These are phyloP conservation scores for Boechera stricta DNA, from an alignment of 345 rosid genomes.

Conservation along the genomic window DNA sequence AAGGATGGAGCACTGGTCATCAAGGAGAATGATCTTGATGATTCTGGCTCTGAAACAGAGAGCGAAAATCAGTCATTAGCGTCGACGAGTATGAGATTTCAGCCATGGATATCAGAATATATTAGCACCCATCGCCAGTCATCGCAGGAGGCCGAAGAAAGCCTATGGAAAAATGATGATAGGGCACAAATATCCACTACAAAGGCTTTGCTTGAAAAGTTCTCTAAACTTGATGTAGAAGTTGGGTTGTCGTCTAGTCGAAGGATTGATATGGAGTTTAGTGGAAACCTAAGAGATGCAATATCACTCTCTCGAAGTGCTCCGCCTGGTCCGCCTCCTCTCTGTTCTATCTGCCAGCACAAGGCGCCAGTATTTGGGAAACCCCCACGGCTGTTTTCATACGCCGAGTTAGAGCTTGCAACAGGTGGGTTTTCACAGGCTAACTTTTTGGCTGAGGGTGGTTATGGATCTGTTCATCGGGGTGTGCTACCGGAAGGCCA, in stretches of 20 bases:
- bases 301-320: conserved; percentile 79
- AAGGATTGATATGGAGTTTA: conserved; percentile 62
- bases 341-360: conserved; percentile 98
- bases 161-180: conserved; percentile 53
- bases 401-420: conserved; percentile 94
- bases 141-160: conserved; percentile 56
- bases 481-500: conserved; percentile 98
- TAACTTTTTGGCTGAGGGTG: conserved; percentile 99
- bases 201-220: conserved; percentile 65
- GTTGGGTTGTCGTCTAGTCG: conserved; percentile 53
- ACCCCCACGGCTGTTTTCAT: conserved; percentile 95
- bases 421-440: conserved; percentile 98
- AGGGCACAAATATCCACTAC: conserved; percentile 58
- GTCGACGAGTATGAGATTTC: conserved; percentile 82
- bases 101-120: conserved; percentile 84
- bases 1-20: conserved; percentile 63
- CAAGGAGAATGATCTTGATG: conserved; percentile 61
- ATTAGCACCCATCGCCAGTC: conserved; percentile 57
- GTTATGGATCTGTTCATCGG: conserved; percentile 98
- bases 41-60: conserved; percentile 83
- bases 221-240: conserved; percentile 67
- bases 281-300: conserved; percentile 87
- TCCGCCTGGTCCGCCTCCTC: conserved; percentile 93
- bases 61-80: conserved; percentile 75
- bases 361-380: conserved; percentile 97